Conservation (phyloP, 2,329 filamentous ascomycete species). For the Phialophora tarda region DNA sequence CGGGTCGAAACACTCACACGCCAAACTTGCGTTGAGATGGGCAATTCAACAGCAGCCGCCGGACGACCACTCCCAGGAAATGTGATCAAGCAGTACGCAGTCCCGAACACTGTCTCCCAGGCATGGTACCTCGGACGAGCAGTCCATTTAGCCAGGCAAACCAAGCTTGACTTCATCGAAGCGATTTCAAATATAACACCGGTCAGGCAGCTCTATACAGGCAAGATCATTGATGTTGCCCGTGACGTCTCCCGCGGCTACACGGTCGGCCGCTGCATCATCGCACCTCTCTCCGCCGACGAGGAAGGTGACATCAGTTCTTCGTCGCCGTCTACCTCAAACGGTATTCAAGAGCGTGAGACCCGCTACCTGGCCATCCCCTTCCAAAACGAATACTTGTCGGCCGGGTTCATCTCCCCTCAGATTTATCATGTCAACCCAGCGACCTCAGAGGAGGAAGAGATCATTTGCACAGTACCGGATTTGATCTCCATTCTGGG, state of each 20-base stretch:
- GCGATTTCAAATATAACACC: slow-evolving; percentile 43
- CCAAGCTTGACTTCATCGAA: slow-evolving; percentile 47
- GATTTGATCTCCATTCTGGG: slow-evolving; percentile 41
- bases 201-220: slow-evolving; percentile 46
- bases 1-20: slow-evolving; percentile 41
- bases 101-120: slow-evolving; percentile 44
- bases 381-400: slow-evolving; percentile 45
- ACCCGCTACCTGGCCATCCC: slow-evolving; percentile 38
- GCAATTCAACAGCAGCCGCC: slow-evolving; percentile 38
- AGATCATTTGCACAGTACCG: slow-evolving; percentile 43
- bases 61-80: slow-evolving; percentile 38
- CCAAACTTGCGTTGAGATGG: slow-evolving; percentile 42
- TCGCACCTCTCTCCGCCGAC: slow-evolving; percentile 41
- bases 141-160: slow-evolving; percentile 39
- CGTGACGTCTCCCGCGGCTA: slow-evolving; percentile 48
- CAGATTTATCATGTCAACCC: slow-evolving; percentile 16
- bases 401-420: slow-evolving; percentile 34
- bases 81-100: slow-evolving; percentile 40
- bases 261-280: slow-evolving; percentile 46
- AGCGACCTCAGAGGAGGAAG: slow-evolving; percentile 23
- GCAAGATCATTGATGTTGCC: slow-evolving; percentile 54
- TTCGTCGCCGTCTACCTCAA: neutral
- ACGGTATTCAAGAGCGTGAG: slow-evolving; percentile 28
- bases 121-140: slow-evolving; percentile 44
- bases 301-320: slow-evolving; percentile 39